These are phyloP conservation scores for Solanum hybrid DNA, from an alignment of 305 asterid species.

Conservation along the genomic window DNA sequence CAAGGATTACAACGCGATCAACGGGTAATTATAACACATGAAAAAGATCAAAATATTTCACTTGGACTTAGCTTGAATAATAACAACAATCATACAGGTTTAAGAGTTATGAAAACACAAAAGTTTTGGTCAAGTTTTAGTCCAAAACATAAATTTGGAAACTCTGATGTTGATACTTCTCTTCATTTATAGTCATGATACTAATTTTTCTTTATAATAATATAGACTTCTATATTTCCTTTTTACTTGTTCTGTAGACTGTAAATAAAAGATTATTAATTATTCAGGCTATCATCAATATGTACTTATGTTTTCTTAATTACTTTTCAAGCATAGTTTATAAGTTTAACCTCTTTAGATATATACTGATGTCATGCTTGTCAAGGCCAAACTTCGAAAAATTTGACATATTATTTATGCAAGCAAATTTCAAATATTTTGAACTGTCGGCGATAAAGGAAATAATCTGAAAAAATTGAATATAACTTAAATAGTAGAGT, in stretches of 20 bases:
- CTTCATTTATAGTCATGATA: conserved; percentile 2
- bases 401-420: background rate
- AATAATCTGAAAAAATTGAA: background rate
- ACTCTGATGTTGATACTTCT: conserved; percentile 12
- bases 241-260: background rate
- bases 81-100: background rate
- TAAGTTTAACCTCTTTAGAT: background rate
- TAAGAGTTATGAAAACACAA: background rate
- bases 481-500: no score
- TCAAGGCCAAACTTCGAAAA: background rate
- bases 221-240: background rate
- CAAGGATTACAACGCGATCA: background rate
- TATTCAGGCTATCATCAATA: background rate
- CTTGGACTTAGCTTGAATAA: conserved; percentile 6
- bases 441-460: background rate
- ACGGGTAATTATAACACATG: background rate
- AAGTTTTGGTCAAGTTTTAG: background rate
- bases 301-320: background rate
- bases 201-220: background rate
- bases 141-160: background rate
- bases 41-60: background rate
- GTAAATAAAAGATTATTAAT: background rate
- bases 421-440: background rate
- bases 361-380: background rate
- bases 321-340: background rate